Evolutionary conservation across 345 rosid genomes (phyloP), one percentile per base, ranked within the genome.

Genomic region (Citrus inodora): DNA sequence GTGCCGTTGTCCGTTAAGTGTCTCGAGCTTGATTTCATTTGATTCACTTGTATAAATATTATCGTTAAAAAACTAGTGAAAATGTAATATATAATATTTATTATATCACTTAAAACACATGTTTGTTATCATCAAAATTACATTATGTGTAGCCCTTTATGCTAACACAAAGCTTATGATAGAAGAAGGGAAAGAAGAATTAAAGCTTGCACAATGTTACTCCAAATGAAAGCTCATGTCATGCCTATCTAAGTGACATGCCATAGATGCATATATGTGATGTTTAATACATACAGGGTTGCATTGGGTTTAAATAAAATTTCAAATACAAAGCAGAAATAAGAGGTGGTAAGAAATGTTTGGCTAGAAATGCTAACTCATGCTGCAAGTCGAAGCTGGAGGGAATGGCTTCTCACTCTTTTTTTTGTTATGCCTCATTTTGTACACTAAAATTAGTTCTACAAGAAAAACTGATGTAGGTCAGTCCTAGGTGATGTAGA

Each of bases 381-480:
- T 40, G 59, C 59, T 3, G 58, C 76, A 22, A 35, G 76, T 13
- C 67, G 60, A 19, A 19, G 77, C 1, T 17, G 27, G 25, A 68
- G 69, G 7, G 68, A 35, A 17, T 58, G 24, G 37, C 58, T 61
- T 74, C 59, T 74, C 17, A 61, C 58, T 40, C 69, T 0, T 61
- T 58, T 68, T 56, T 74, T 74, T 68, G 40, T 17, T 27, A 32
- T 40, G 59, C 14, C 77, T 19, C 69, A 74, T 74, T 74, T 61
- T 74, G 38, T 68, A 9, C 1, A 74, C 25, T 0, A 32, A 38
- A 40, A 40, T 42, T 42, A 9, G 4, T 42, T 42, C 48, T 9
- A 42, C 14, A 2, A 42, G 48, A 42, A 42, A 42, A 42, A 2
- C 48, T 1, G 0, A 42, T 10, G 14, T 42, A 42, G 48, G 14